Percentiles rank a stretch among this genome's conserved stretches.
Evolutionary conservation across 2,329 filamentous ascomycete genomes (phyloP).

Genomic region (Pseudocercospora pini-densiflorae): DNA sequence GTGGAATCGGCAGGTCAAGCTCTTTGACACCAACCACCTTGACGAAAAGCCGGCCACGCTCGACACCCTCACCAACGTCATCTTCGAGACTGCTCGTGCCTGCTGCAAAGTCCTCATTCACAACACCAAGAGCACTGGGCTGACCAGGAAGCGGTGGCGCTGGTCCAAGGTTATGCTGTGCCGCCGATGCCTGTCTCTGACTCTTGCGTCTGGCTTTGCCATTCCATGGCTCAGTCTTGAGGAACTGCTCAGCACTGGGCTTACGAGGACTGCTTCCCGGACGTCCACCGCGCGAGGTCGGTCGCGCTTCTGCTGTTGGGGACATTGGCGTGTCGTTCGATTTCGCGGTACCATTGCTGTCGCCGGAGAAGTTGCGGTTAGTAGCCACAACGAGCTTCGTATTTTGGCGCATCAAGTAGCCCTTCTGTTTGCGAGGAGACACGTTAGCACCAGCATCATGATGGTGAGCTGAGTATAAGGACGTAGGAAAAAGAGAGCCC

Average conservation of each 20-base stretch:
- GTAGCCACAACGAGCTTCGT: constrained; percentile 96
- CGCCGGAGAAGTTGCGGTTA: constrained; percentile 58
- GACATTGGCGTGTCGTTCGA: constrained; percentile 56
- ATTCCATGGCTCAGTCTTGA: constrained; percentile 98
- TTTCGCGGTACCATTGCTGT: constrained; percentile 34
- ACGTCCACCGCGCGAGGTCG: constrained; percentile 56
- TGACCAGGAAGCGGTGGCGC: constrained; percentile 86
- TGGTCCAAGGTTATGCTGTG: constrained; percentile 57
- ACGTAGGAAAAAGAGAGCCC: constrained; percentile 46
- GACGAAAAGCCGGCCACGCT: constrained; percentile 90
- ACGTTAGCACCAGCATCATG: constrained; percentile 47
- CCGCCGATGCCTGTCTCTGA: constrained; percentile 60
- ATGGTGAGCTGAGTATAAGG: constrained; percentile 23
- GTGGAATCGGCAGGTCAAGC: constrained; percentile 85
- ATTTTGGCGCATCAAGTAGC: constrained; percentile 98
- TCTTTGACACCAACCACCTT: constrained; percentile 99
- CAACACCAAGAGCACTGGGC: constrained; percentile 69
- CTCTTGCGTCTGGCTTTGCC: constrained; percentile 72
- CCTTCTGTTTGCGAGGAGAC: constrained; percentile 73
- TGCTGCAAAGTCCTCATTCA: constrained; percentile 70
- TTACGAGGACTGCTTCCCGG: constrained; percentile 70
- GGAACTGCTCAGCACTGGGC: constrained; percentile 78
- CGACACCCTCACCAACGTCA: constrained; percentile 72
- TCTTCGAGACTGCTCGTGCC: constrained; percentile 54
- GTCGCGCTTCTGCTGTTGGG: constrained; percentile 53